Percentiles rank a stretch among this genome's conserved stretches.
These are phyloP conservation scores for Gillenia trifoliata DNA, from an alignment of 306 rosid species.

Conservation along the genomic window DNA sequence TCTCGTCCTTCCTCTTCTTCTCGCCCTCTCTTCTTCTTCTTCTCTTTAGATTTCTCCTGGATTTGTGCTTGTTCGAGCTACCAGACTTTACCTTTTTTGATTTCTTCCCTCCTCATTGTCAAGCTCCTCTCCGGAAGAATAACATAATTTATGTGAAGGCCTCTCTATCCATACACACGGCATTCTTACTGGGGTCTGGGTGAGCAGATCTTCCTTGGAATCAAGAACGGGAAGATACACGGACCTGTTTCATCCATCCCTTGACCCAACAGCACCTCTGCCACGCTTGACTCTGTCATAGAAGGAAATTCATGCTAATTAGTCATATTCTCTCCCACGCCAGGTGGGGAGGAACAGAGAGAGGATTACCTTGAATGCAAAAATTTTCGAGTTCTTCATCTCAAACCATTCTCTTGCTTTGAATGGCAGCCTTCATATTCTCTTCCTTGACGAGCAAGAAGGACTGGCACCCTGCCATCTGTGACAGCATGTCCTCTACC, in stretches of 20 bases:
- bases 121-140: conserved; percentile 54
- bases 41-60: conserved; percentile 48
- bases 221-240: conserved; percentile 56
- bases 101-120: conserved; percentile 43
- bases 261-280: conserved; percentile 87
- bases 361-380: conserved; percentile 56
- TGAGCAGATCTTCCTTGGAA: conserved; percentile 21
- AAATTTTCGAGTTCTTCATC: conserved; percentile 81
- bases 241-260: conserved; percentile 98
- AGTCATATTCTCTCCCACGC: not conserved
- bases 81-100: conserved; percentile 32
- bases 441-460: conserved; percentile 45
- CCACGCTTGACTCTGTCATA: conserved; percentile 80
- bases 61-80: conserved; percentile 46
- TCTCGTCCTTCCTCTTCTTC: conserved; percentile 43
- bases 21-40: conserved; percentile 56
- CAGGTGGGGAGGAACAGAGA: not conserved
- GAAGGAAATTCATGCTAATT: not conserved
- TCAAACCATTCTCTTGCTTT: conserved; percentile 47
- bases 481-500: conserved; percentile 15
- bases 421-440: conserved; percentile 30
- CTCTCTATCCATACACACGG: conserved; percentile 43
- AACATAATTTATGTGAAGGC: conserved; percentile 28
- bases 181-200: conserved; percentile 26
- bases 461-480: conserved; percentile 21